Evolutionary conservation across 805 yeast species (phyloP), one percentile per base, ranked within the genome.

Genomic region (Cyberlindnera galapagoensis): DNA sequence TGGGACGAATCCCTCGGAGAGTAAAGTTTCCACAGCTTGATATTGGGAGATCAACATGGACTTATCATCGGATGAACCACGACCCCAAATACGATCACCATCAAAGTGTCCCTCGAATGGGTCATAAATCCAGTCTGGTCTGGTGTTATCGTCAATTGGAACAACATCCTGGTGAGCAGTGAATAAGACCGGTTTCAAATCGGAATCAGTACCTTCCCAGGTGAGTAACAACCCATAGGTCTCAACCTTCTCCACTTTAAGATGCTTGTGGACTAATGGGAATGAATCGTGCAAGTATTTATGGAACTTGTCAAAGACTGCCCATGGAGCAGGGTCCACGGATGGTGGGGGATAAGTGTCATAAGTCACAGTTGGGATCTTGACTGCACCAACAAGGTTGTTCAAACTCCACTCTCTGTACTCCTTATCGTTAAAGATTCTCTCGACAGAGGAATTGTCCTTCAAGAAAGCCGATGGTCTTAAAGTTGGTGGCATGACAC

Each of bases 81-180:
- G 69, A 3, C 94, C 94, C 66, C 71, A 80, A 4, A 84, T 46
- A 32, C 51, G 57, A 19, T 64, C 60, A 3, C 86, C 88, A 46
- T 81, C 87, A 45, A 61, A 77, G 43, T 67, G 59, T 14, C 82
- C 84, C 23, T 63, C 51, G 40, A 76, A 80, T 4, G 94, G 92
- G 5, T 71, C 75, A 49, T 73, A 63, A 1, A 60, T 55, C 94
- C 94, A 84, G 32, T 71, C 60, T 18, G 48, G 52, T 33, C 66
- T 56, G 0, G 86, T 74, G 15, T 67, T 71, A 16, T 56, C 52
- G 43, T 76, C 81, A 7, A 81, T 79, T 1, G 94, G 94, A 14
- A 83, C 94, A 7, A 78, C 83, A 50, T 83, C 94, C 53, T 74
- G 80, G 50, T 84, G 94, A 1, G 87, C 88, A 45, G 80, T 70